These are phyloP conservation scores for Xerocomus spinulosus DNA, from an alignment of 768 basidiomycete genomes.

Conservation along the genomic window DNA sequence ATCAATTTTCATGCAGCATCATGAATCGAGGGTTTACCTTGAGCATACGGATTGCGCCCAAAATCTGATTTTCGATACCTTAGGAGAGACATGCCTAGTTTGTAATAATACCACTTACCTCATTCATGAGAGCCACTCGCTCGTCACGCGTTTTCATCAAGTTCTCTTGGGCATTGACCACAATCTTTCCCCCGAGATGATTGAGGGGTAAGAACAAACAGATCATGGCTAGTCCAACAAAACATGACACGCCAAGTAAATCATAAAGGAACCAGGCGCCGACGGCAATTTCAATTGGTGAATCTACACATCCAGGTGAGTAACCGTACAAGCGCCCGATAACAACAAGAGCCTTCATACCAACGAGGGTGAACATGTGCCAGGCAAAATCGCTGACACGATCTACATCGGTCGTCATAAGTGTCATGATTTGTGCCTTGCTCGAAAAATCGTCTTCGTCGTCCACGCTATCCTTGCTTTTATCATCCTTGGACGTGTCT, in stretches of 20 bases:
- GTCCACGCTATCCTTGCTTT: slow-evolving; percentile 12
- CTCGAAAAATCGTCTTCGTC: slow-evolving; percentile 57
- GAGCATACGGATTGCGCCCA: slow-evolving; percentile 88
- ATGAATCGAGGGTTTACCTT: slow-evolving; percentile 39
- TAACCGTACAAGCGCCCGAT: not conserved
- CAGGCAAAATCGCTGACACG: slow-evolving; percentile 81
- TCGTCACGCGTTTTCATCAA: slow-evolving; percentile 92
- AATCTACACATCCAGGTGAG: slow-evolving; percentile 40
- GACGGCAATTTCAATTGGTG: slow-evolving; percentile 73
- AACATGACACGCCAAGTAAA: slow-evolving; percentile 73
- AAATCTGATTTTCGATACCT: slow-evolving; percentile 40
- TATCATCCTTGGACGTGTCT: slow-evolving; percentile 23
- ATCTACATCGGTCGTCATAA: slow-evolving; percentile 94
- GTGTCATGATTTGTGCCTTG: slow-evolving; percentile 84
- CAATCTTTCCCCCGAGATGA: slow-evolving; percentile 77
- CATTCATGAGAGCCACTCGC: slow-evolving; percentile 88
- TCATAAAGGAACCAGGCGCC: slow-evolving; percentile 74
- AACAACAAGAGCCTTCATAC: slow-evolving; percentile 33
- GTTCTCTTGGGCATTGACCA: slow-evolving; percentile 74
- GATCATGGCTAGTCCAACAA: slow-evolving; percentile 74
- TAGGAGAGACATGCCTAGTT: not conserved
- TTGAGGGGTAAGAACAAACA: slow-evolving; percentile 74
- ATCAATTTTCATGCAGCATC: not conserved
- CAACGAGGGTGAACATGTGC: slow-evolving; percentile 72
- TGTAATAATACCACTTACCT: slow-evolving; percentile 34